These are phyloP conservation scores for Leptomonas pyrrhocoris DNA, from an alignment of 208 protist genomes.

Conservation along the genomic window DNA sequence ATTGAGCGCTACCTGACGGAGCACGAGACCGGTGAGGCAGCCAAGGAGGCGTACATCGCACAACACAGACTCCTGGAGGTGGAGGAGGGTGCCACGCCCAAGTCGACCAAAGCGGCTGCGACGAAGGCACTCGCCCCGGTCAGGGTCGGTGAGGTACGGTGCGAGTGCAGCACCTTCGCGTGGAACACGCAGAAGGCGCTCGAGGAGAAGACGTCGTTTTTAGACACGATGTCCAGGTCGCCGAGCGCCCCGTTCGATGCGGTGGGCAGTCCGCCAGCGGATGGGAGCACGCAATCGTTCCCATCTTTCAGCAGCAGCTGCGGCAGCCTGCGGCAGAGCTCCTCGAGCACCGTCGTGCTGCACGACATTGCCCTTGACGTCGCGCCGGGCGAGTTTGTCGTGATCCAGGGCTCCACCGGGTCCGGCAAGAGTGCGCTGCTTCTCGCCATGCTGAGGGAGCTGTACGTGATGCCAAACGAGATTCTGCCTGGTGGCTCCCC, in stretches of 20 bases:
- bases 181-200: conserved; percentile 25
- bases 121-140: conserved; percentile 4
- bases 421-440: conserved; percentile 85
- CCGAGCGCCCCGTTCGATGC: not conserved
- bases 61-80: conserved; percentile 12
- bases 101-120: not conserved
- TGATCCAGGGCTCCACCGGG: conserved; percentile 83
- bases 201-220: conserved; percentile 14
- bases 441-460: conserved; percentile 79
- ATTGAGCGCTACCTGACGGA: conserved; percentile 62
- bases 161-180: conserved; percentile 29
- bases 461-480: conserved; percentile 39
- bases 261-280: not conserved
- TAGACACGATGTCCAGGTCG: not conserved
- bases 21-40: conserved; percentile 29
- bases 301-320: not conserved
- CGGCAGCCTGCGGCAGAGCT: conserved; percentile 13
- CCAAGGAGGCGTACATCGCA: conserved; percentile 15
- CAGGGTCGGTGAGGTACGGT: conserved; percentile 29
- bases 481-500: not conserved
- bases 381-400: conserved; percentile 67
- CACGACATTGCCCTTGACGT: conserved; percentile 59
- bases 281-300: not conserved
- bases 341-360: conserved; percentile 46
- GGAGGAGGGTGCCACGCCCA: not conserved